Evolutionary conservation across 116 monocot species (phyloP), one percentile per base, ranked within the genome.

Genomic region (Iris pallida): DNA sequence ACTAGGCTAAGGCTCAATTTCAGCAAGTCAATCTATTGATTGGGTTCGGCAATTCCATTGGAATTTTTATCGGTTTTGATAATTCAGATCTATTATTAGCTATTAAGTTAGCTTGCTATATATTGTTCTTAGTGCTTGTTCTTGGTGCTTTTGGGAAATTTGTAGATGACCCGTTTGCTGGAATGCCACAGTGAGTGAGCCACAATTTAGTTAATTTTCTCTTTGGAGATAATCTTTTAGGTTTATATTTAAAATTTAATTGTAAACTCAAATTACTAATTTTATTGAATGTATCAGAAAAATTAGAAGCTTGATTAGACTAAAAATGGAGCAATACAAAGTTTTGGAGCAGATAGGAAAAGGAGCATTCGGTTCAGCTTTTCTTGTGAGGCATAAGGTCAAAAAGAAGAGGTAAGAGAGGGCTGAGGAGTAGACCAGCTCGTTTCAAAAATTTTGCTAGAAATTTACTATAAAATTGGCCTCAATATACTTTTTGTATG

Each of bases 311-410:
- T 67, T 54, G 67, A 16, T 54, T 67, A n/a, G 55, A 54, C 12
- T 6, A 45, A 60, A 68, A 63, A 85, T 85, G 85, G 85, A 85
- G 18, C 81, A 85, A 41, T 85, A 85, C 51, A 81, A 85, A 72
- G 81, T 85, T 19, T 65, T 85, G 78, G 85, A 85, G 78, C 85
- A 81, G 78, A 85, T 85, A 53, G 85, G 85, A 9, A 85, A 81
- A 75, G 85, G 85, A 20, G 81, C 85, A 59, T 85, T 85, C 53
- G 85, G 81, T 30, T 85, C 85, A 4, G 81, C 85, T 16, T 72
- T 85, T 63, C 75, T 85, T 19, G 85, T 85, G 59, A 78, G 78
- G 65, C 85, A 85, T 73, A 85, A 78, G 53, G 64, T 72, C n/a
- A 81, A 85, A 60, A 81, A 81, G 68, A 85, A 85, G 62, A 85